phyloP scores from a whole-genome alignment of 495 filamentous ascomycete species.

The Polyplosphaeria fusca region DNA sequence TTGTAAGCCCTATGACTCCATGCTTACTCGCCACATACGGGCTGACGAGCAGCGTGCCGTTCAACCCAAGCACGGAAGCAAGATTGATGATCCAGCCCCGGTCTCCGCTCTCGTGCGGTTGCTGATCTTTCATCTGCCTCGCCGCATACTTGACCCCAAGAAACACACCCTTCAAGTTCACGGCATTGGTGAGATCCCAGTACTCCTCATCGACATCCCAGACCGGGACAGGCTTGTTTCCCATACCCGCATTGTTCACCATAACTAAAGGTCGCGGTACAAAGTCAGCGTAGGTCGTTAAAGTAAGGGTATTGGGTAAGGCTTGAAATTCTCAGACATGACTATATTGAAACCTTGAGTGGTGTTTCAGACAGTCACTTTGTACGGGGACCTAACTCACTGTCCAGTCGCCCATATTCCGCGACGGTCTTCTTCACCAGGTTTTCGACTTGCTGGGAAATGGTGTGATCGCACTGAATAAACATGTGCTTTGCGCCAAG shows the following conservation, averaged over 20 bases:
- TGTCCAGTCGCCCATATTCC: slow-evolving; percentile 49
- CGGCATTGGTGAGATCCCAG: slow-evolving; percentile 47
- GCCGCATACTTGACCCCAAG: slow-evolving; percentile 52
- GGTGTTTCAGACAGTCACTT: neutral
- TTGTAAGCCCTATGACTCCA: slow-evolving; percentile 51
- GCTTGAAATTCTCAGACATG: no score
- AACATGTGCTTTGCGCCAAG: slow-evolving; percentile 37
- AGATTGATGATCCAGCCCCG: slow-evolving; percentile 59
- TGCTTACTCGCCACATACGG: slow-evolving; percentile 54
- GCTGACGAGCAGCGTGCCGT: slow-evolving; percentile 28
- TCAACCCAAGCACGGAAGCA: slow-evolving; percentile 46
- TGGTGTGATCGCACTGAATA: slow-evolving; percentile 42
- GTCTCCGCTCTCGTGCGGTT: slow-evolving; percentile 41
- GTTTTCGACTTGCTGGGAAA: slow-evolving; percentile 39
- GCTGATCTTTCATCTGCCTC: slow-evolving; percentile 53
- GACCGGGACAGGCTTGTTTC: slow-evolving; percentile 32
- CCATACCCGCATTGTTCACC: slow-evolving; percentile 56
- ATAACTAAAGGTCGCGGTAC: no score
- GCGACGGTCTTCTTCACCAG: slow-evolving; percentile 43
- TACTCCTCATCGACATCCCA: slow-evolving; percentile 44
- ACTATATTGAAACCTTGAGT: no score
- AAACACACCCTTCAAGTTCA: slow-evolving; percentile 51
- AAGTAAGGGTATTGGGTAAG: no score
- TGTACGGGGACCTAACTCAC: slow-evolving; percentile 46
- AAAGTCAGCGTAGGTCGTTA: no score